These are phyloP conservation scores for Marvania coccoides DNA, from an alignment of 139 green algal genomes.

Conservation along the genomic window DNA sequence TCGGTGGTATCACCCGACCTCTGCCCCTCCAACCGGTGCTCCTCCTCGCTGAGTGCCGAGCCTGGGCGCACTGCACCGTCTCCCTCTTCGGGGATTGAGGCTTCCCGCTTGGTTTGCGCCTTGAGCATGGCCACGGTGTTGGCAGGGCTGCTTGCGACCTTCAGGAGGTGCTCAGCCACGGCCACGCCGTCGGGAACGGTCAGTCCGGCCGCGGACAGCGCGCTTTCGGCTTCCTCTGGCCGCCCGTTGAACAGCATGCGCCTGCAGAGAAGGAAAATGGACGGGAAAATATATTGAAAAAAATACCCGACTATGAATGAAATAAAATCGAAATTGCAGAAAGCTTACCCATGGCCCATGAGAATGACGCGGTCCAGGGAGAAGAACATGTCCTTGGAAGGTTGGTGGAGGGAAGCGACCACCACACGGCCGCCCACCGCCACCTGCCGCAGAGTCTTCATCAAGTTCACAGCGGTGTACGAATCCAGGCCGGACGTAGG, in stretches of 20 bases:
- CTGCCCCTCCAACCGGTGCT: not conserved
- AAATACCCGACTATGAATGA: no score
- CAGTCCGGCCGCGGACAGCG: constrained; percentile 25
- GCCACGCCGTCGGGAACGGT: constrained; percentile 25
- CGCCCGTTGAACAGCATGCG: constrained; percentile 47
- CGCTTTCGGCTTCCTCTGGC: constrained; percentile 11
- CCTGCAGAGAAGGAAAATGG: no score
- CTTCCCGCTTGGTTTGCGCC: no score
- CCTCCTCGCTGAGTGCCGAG: no score
- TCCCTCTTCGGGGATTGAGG: no score
- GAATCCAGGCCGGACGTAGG: constrained; percentile 67
- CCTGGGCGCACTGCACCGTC: no score
- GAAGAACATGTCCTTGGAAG: constrained; percentile 53
- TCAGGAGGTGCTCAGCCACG: constrained; percentile 48
- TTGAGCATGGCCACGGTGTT: constrained; percentile 2
- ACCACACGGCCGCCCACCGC: constrained; percentile 50
- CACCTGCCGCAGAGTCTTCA: constrained; percentile 38
- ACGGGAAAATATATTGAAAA: no score
- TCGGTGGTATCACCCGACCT: not conserved
- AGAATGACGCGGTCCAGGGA: constrained; percentile 59
- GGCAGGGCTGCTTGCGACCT: constrained; percentile 1
- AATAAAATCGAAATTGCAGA: no score
- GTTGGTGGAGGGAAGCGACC: constrained; percentile 68
- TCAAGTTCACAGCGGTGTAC: constrained; percentile 58
- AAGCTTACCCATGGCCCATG: constrained; percentile 57